These are phyloP conservation scores for Nicotiana paniculata DNA, from an alignment of 257 asterid genomes.

Conservation along the genomic window DNA sequence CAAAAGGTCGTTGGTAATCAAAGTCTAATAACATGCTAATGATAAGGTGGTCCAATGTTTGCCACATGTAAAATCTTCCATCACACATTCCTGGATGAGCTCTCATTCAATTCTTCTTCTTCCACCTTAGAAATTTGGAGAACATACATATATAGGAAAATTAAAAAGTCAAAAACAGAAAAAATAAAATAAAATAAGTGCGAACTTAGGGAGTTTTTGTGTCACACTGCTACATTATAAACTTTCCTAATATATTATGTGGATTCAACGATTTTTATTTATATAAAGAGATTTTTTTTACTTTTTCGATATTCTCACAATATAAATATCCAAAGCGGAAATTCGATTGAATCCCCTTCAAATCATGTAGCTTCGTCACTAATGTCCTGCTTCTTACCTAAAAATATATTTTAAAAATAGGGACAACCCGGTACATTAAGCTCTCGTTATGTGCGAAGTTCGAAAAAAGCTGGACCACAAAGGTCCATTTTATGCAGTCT, in stretches of 20 bases:
- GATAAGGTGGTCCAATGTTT: neutral
- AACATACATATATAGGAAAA: neutral
- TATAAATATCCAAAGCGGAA: neutral
- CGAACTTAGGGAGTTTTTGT: neutral
- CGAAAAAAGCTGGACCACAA: too few species aligned
- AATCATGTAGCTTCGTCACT: neutral
- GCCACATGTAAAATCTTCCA: constrained; percentile 21
- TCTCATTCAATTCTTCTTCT: neutral
- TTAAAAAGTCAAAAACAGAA: neutral
- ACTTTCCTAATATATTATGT: too few species aligned
- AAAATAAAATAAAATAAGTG: neutral
- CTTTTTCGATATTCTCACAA: too few species aligned
- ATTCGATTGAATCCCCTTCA: neutral
- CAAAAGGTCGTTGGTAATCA: neutral
- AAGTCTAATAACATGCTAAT: neutral
- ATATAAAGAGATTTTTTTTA: too few species aligned
- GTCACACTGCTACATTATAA: neutral
- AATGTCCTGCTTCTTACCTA: neutral
- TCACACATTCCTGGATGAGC: constrained; percentile 31
- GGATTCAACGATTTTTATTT: too few species aligned
- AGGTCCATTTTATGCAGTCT: too few species aligned
- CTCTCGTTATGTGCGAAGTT: too few species aligned
- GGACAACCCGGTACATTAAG: too few species aligned
- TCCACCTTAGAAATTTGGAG: constrained; percentile 1
- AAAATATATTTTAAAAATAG: too few species aligned